These are phyloP conservation scores for Leccinum barrowsii DNA, from an alignment of 768 basidiomycete genomes.

Conservation along the genomic window DNA sequence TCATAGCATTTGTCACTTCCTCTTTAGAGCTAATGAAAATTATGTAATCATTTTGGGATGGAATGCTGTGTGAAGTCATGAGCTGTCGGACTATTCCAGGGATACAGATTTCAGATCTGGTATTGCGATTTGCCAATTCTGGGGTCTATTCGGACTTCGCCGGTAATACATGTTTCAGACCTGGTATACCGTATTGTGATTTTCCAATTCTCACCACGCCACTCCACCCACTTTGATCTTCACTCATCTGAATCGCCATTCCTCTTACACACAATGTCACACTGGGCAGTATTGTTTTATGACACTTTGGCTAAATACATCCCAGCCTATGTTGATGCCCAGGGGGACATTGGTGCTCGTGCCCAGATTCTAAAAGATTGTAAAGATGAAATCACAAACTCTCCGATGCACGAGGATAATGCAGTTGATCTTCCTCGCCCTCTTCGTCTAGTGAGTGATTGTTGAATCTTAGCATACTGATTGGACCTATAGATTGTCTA, in stretches of 20 bases:
- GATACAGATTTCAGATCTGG: no score
- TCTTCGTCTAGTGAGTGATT: not conserved
- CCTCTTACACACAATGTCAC: not conserved
- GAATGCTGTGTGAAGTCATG: no score
- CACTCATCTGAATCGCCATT: not conserved
- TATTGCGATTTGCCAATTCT: no score
- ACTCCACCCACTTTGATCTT: no score
- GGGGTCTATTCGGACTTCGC: no score
- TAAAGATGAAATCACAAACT: not conserved
- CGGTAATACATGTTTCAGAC: no score
- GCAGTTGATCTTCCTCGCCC: not conserved
- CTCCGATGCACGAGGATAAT: not conserved
- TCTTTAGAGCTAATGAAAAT: no score
- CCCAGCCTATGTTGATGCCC: not conserved
- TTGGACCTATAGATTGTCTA: not conserved
- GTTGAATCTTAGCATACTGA: no score
- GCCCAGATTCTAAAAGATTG: not conserved
- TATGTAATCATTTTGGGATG: no score
- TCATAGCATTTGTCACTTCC: no score
- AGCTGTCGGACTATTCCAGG: no score
- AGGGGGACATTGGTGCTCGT: not conserved
- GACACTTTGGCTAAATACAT: not conserved
- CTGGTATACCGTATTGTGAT: no score
- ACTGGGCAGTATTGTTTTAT: not conserved
- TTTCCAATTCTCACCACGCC: not conserved